Evolutionary conservation across 75 land plant genomes (phyloP).

Genomic region (Cryptomeria japonica): DNA sequence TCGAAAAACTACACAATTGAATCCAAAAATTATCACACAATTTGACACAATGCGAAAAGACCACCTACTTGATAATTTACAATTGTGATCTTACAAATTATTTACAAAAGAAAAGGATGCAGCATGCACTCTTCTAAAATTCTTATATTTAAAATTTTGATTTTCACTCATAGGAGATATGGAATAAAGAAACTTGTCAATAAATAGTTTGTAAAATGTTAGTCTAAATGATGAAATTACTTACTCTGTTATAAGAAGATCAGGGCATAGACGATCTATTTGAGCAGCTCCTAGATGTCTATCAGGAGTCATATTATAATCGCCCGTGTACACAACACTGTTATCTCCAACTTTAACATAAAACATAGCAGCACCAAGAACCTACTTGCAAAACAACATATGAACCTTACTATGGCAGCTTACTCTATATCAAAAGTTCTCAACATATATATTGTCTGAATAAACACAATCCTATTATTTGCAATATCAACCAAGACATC

Average conservation of each 20-base stretch:
- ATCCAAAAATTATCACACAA: too few relatives aligned
- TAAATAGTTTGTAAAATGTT: not conserved
- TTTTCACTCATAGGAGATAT: not conserved
- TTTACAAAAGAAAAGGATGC: not conserved
- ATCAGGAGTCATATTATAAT: constrained; percentile 99
- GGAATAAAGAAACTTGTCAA: not conserved
- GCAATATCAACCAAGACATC: not conserved
- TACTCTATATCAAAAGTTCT: not conserved
- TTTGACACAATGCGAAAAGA: too few relatives aligned
- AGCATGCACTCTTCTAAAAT: not conserved
- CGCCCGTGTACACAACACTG: constrained; percentile 93
- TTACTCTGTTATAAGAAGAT: constrained; percentile 96
- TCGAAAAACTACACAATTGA: too few relatives aligned
- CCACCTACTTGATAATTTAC: not conserved
- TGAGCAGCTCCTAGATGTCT: constrained; percentile 99
- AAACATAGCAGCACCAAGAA: constrained; percentile 99
- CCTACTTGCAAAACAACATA: constrained; percentile 35
- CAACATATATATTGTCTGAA: not conserved
- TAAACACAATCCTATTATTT: not conserved
- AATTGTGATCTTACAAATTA: not conserved
- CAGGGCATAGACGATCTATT: constrained; percentile 90
- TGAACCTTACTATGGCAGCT: not conserved
- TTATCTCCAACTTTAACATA: constrained; percentile 85
- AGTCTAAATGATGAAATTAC: constrained; percentile 9
- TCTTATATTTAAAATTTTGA: not conserved